Evolutionary conservation across 768 basidiomycete species (phyloP).

Genomic region (Steccherinum ochraceum): DNA sequence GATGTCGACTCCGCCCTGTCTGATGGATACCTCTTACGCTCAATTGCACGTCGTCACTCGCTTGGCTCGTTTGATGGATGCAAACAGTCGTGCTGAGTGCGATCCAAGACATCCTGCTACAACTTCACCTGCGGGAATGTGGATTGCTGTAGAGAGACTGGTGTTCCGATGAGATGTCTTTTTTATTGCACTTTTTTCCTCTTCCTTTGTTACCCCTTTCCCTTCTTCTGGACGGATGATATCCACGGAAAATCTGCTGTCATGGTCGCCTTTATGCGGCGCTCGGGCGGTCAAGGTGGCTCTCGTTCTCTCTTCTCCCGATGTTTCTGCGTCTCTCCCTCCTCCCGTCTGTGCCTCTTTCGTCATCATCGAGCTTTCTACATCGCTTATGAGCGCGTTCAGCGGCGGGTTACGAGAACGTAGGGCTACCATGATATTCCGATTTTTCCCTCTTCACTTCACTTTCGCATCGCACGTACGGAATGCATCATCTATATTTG

Average conservation of each 20-base stretch:
- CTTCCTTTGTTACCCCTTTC: neutral
- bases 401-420: too few species aligned
- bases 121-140: constrained; percentile 81
- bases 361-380: neutral
- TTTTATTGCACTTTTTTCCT: neutral
- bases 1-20: neutral
- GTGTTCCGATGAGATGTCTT: neutral
- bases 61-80: too few species aligned
- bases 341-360: neutral
- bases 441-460: neutral
- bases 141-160: constrained; percentile 52
- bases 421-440: too few species aligned
- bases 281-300: too few species aligned
- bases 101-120: constrained; percentile 84
- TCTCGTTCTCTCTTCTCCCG: neutral
- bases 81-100: constrained; percentile 68
- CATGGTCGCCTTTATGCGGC: too few species aligned
- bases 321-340: neutral
- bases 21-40: neutral
- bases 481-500: neutral
- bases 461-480: neutral
- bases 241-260: too few species aligned
- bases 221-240: constrained; percentile 1
- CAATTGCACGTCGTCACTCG: constrained; percentile 2
- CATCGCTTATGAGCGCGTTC: too few species aligned